Evolutionary conservation across 352 stramenopile genomes (phyloP), one percentile per base, ranked within the genome.

Genomic region (Pythium angustatum): DNA sequence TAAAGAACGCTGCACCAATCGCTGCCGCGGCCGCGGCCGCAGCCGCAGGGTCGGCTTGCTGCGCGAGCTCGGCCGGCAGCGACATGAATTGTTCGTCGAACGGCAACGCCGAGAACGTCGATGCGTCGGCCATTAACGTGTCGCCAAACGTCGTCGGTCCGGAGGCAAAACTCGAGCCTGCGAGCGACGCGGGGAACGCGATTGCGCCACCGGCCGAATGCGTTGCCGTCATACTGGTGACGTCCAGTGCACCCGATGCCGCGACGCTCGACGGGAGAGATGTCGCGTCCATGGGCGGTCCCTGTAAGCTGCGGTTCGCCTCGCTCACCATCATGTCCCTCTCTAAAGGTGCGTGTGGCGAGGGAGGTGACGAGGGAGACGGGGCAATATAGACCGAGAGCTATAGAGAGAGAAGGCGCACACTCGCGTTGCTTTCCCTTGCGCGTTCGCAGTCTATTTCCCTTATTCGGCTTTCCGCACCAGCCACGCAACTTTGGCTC

Each of bases 41-140:
- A 5, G 31, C 34, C 12, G 52, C 28, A 14, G 27, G 26, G 62
- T 61, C 8, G 27, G 54, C 44, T 44, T 52, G 43, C 38, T 62
- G 48, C 45, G 65, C 45, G 45, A 66, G 36, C 26, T 74, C 56
- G 11, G 51, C 56, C 19, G 70, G 50, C 15, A 77, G 51, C 15
- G 47, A 55, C 60, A 91, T 74, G 8, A 91, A 56, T 58, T 72
- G 81, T 50, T 91, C 82, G 51, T 88, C 78, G 36, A 88, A 91
- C 14, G 69, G 57, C 33, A 88, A 81, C 48, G 53, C 38, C 11
- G 69, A 55, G 36, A 88, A 84, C 53, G 53, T 31, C 19, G 31
- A 43, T 4, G 56, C 56, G n/a, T 58, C 57, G 19, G 33, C 48
- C 45, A 62, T 54, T 17, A 62, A 19, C 26, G 58, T 49, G 55